Evolutionary conservation across 2,329 filamentous ascomycete species (phyloP), one percentile per base, ranked within the genome.

Genomic region (Apiospora sp.): DNA sequence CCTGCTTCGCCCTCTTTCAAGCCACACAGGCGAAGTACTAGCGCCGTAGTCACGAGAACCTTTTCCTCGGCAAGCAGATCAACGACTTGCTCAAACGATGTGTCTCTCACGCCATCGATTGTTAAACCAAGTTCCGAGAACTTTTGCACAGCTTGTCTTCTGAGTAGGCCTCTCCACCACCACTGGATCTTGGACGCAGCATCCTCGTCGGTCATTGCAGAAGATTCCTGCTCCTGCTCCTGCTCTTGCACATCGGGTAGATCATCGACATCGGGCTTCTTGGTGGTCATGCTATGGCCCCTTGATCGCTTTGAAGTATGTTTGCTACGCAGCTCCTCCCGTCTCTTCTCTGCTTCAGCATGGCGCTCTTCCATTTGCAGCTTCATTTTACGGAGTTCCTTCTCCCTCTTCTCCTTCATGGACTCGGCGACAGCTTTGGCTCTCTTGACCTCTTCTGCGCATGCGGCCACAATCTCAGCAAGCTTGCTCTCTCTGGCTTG

Each of bases 401-500:
- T 91, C 79, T 94, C 92, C 75, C 94, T 91, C 81, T 92, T 92
- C 83, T 94, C 92, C 82, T 94, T 95, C 85, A 93, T 94, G 72
- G 89, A 91, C 81, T 94, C 93, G 19, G 93, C 93, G n/a, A 95
- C 88, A 69, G 93, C 92, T 85, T 96, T 96, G 70, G 93, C 93
- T 75, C 93, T 89, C 79, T 93, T 91, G 22, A 96, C 94, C 80
- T 96, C 94, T 81, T 95, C 93, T 27, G 94, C 94, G 79, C 94
- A 96, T 73, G 90, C 88, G 68, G 93, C 92, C 4, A 94, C 93
- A 61, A 96, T 95, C 80, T 95, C 93, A 12, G 93, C 93, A 24
- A 96, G 83, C 77, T 95, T 94, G 77, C 92, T 92, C 83, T 96
- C 93, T 72, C 94, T 89, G 0, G 93, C 92, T 75, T 94, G 89